These are phyloP conservation scores for Podospora australis DNA, from an alignment of 495 filamentous ascomycete species.

Conservation along the genomic window DNA sequence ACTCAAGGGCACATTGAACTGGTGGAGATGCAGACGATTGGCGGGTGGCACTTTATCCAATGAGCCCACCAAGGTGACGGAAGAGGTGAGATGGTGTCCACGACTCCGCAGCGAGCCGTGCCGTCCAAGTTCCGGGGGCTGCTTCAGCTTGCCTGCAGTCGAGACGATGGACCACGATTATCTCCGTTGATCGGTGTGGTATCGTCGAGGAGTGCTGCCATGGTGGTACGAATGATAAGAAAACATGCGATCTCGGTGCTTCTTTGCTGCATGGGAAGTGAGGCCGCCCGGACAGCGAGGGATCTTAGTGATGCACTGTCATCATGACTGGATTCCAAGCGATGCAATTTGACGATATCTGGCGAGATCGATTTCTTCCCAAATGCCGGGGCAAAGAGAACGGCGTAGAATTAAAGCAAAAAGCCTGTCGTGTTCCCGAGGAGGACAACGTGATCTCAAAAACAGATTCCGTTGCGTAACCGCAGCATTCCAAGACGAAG, in stretches of 20 bases:
- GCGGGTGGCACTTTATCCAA: not conserved
- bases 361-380: too few relatives aligned
- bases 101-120: constrained; percentile 9
- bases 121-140: constrained; percentile 5
- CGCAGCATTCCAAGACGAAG: not conserved
- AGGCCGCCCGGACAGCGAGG: not conserved
- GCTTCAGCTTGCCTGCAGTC: not conserved
- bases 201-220: not conserved
- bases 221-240: not conserved
- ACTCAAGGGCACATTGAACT: not conserved
- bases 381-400: too few relatives aligned
- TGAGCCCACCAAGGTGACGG: not conserved
- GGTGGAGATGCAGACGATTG: not conserved
- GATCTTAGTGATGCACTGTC: not conserved
- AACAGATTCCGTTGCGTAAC: constrained; percentile 22
- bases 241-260: not conserved
- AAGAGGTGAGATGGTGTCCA: too few relatives aligned
- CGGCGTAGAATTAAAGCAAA: too few relatives aligned
- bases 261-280: too few relatives aligned
- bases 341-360: constrained; percentile 7
- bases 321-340: too few relatives aligned
- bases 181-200: not conserved
- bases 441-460: constrained; percentile 15
- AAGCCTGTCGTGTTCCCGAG: constrained; percentile 10
- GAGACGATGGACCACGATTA: not conserved